Percentiles rank a stretch among this genome's conserved stretches.
Evolutionary conservation across 768 basidiomycete species (phyloP).

Genomic region (Butyriboletus loyo): DNA sequence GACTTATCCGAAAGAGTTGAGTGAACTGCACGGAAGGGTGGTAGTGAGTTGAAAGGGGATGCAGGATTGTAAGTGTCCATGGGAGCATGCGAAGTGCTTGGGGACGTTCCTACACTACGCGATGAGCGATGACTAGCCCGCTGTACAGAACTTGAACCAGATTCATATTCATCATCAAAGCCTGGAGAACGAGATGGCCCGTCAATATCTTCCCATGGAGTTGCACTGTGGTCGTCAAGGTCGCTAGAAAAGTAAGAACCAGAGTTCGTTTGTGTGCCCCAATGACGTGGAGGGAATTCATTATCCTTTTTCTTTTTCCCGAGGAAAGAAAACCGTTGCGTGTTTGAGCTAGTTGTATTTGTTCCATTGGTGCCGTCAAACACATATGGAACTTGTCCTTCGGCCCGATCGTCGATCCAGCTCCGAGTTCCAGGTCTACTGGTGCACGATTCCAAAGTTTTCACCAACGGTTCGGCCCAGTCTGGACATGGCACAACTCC

Average conservation of each 20-base stretch:
- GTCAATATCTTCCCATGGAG: constrained; percentile 32
- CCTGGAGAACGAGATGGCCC: constrained; percentile 14
- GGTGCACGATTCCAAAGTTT: constrained; percentile 69
- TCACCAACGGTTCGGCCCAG: constrained; percentile 76
- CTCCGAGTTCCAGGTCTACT: constrained; percentile 62
- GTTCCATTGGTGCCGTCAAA: constrained; percentile 37
- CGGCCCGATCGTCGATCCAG: constrained; percentile 61
- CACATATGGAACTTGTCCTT: constrained; percentile 45
- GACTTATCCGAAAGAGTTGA: constrained; percentile 33
- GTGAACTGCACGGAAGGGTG: constrained; percentile 33
- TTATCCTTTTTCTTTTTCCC: constrained; percentile 45
- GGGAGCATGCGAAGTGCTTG: constrained; percentile 6
- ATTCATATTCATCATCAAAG: constrained; percentile 46
- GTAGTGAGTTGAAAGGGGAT: constrained; percentile 35
- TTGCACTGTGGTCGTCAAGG: constrained; percentile 8
- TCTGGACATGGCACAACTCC: constrained; percentile 70
- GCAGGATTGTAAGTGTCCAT: constrained; percentile 32
- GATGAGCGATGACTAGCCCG: constrained; percentile 24
- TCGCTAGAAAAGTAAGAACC: constrained; percentile 55
- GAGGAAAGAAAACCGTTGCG: constrained; percentile 31
- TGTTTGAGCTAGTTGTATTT: constrained; percentile 33
- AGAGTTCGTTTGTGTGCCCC: constrained; percentile 48
- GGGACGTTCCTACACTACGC: constrained; percentile 13
- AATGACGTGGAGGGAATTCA: constrained; percentile 62
- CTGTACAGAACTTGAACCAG: constrained; percentile 38